These are phyloP conservation scores for Malassezia pachydermatis DNA, from an alignment of 1,284 basidiomycete genomes.

Conservation along the genomic window DNA sequence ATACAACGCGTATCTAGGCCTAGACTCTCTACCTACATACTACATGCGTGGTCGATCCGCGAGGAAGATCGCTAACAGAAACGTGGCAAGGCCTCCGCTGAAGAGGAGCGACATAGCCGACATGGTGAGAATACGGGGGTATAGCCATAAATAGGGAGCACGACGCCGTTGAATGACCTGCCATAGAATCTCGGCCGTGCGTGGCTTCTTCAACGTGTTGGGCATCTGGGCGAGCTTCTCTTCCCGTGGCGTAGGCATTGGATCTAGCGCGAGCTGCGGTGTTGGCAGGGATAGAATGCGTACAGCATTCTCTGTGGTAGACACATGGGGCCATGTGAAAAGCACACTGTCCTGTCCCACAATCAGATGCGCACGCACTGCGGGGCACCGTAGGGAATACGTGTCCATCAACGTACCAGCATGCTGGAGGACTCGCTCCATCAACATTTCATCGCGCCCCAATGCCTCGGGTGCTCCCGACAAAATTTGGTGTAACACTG, in stretches of 20 bases:
- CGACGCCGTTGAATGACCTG: background rate
- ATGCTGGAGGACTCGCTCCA: constrained; percentile 12
- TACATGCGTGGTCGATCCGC: background rate
- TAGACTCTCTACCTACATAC: too few species aligned
- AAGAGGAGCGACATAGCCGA: constrained; percentile 12
- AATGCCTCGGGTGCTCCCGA: constrained; percentile 1
- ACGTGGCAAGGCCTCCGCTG: constrained; percentile 7
- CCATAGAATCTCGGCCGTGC: background rate
- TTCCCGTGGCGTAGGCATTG: constrained; percentile 2
- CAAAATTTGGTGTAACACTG: constrained; percentile 27
- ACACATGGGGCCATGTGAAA: constrained; percentile 26
- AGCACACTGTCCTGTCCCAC: constrained; percentile 28
- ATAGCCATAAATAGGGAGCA: background rate
- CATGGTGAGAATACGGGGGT: background rate
- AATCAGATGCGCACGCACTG: constrained; percentile 16
- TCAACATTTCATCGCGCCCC: constrained; percentile 1
- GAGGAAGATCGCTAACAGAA: constrained; percentile 13
- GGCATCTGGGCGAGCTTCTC: background rate
- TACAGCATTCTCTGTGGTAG: background rate
- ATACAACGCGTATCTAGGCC: too few species aligned
- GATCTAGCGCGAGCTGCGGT: constrained; percentile 3
- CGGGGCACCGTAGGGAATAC: constrained; percentile 12
- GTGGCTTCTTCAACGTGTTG: background rate
- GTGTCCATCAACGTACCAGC: constrained; percentile 15
- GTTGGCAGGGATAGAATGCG: background rate